Evolutionary conservation across 1,284 basidiomycete genomes (phyloP).

Genomic region (Puccinia horiana): DNA sequence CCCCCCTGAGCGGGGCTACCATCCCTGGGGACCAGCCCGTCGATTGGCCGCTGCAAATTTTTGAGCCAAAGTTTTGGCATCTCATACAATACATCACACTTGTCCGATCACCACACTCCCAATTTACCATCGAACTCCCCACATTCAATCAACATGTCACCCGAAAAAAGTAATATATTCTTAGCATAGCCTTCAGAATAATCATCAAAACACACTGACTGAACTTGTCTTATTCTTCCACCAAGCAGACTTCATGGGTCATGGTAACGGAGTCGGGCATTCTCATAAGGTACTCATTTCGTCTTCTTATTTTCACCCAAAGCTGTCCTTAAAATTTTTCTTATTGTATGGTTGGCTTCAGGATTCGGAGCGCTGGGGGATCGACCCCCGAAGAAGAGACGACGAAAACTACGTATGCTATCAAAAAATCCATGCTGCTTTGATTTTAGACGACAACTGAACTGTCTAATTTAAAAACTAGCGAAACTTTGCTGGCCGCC

Average conservation of each 20-base stretch:
- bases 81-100: no score
- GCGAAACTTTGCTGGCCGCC: constrained; percentile 12
- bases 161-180: neutral
- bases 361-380: constrained; percentile 45
- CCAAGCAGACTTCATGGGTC: neutral
- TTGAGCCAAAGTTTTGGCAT: neutral
- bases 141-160: neutral
- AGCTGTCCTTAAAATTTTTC: neutral
- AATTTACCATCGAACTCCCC: neutral
- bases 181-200: no score
- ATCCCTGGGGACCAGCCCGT: no score
- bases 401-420: constrained; percentile 32
- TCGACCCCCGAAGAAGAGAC: constrained; percentile 36
- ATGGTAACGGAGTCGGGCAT: neutral
- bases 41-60: neutral
- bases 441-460: neutral
- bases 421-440: neutral
- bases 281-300: neutral
- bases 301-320: neutral
- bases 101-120: neutral
- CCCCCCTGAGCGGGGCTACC: no score
- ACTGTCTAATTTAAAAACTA: neutral
- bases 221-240: neutral
- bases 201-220: neutral
- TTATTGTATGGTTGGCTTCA: neutral